Conservation (phyloP, 2,329 filamentous ascomycete species). For the Leptographium radiaticola region DNA sequence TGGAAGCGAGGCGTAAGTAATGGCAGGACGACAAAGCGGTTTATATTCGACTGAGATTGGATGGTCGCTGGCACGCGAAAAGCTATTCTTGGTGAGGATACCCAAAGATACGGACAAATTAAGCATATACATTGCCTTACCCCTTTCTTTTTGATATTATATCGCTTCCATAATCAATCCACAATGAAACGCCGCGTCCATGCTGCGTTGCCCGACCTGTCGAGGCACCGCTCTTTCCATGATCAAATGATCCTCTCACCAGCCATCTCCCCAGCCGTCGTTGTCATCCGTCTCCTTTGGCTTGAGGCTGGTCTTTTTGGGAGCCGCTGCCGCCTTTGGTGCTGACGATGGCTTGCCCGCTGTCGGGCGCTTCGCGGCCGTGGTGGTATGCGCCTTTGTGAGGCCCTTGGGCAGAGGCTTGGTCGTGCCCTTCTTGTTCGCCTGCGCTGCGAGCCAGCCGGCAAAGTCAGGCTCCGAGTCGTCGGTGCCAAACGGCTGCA, state of each 20-base stretch:
- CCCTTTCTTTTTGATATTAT: neutral
- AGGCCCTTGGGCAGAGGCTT: slow-evolving; percentile 78
- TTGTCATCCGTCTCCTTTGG: slow-evolving; percentile 46
- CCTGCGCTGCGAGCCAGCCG: slow-evolving; percentile 77
- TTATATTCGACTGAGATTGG: neutral
- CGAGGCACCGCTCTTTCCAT: neutral
- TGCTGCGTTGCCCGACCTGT: neutral
- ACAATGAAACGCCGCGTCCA: neutral
- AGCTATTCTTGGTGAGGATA: neutral
- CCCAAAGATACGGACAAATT: neutral
- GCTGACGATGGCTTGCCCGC: slow-evolving; percentile 12
- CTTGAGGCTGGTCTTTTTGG: slow-evolving; percentile 59
- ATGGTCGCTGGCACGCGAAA: neutral
- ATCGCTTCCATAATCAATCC: neutral
- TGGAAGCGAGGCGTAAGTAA: neutral
- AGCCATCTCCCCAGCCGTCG: slow-evolving; percentile 54
- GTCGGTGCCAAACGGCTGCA: slow-evolving; percentile 55
- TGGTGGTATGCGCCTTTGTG: slow-evolving; percentile 32
- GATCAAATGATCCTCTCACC: slow-evolving; percentile 25
- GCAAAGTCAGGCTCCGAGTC: slow-evolving; percentile 89
- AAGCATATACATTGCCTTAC: neutral
- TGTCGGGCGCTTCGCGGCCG: neutral
- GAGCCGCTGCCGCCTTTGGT: slow-evolving; percentile 19
- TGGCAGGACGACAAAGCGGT: too few species aligned
- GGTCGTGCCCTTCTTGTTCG: slow-evolving; percentile 47